These are phyloP conservation scores for Aspergillus hiratsukae DNA, from an alignment of 2,329 filamentous ascomycete species.

Conservation along the genomic window DNA sequence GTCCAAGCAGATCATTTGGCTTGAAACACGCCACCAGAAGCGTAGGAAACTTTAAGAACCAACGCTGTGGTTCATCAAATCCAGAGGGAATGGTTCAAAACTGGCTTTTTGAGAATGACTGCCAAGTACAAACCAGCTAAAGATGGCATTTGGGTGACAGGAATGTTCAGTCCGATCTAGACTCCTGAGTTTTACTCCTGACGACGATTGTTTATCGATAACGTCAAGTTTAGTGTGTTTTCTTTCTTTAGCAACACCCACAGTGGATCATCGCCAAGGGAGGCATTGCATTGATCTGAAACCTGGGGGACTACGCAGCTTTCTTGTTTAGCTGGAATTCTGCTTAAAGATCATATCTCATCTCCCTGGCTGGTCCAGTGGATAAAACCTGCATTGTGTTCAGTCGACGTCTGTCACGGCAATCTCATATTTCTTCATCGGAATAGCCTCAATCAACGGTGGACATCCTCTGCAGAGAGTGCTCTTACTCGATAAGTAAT, in stretches of 20 bases:
- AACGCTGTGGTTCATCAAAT: no score
- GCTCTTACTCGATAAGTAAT: not conserved
- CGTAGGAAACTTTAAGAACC: no score
- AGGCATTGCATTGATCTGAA: slow-evolving; percentile 9
- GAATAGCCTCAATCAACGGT: not conserved
- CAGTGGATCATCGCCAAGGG: slow-evolving; percentile 14
- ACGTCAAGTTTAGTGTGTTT: slow-evolving; percentile 1
- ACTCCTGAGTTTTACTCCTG: not conserved
- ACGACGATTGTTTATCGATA: slow-evolving; percentile 1
- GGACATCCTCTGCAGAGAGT: not conserved
- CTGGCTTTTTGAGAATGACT: no score
- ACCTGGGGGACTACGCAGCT: not conserved
- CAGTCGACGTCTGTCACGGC: not conserved
- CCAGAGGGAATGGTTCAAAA: no score
- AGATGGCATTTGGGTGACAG: no score
- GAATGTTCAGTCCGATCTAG: no score
- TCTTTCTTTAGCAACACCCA: slow-evolving; percentile 21
- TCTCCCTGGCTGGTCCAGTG: not conserved
- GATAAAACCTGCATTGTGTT: not conserved
- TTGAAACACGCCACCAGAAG: no score
- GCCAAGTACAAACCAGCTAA: no score
- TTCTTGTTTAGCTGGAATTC: slow-evolving; percentile 2
- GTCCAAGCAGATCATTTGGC: no score
- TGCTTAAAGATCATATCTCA: not conserved
- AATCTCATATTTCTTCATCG: not conserved